These are phyloP conservation scores for Aureobasidium lini DNA, from an alignment of 2,329 filamentous ascomycete genomes.

Conservation along the genomic window DNA sequence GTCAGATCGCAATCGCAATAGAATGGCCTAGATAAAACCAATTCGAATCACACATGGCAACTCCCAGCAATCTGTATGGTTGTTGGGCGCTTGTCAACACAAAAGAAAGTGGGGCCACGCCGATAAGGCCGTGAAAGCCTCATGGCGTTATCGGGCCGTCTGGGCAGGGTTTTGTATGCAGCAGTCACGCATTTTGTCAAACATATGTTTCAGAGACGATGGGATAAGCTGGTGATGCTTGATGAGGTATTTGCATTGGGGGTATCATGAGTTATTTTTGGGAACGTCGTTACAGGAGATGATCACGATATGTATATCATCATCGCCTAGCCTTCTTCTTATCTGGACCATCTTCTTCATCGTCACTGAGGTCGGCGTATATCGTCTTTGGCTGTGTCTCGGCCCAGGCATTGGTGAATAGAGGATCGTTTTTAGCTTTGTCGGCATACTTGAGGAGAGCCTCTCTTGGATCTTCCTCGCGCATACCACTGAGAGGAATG, in stretches of 20 bases:
- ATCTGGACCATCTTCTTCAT: slow-evolving; percentile 64
- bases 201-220: background rate
- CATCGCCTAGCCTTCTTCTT: slow-evolving; percentile 44
- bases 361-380: slow-evolving; percentile 83
- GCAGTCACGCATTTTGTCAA: slow-evolving; percentile 5
- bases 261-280: slow-evolving; percentile 6
- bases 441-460: slow-evolving; percentile 92
- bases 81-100: slow-evolving; percentile 11
- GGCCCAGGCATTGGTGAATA: slow-evolving; percentile 92
- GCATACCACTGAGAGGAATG: slow-evolving; percentile 84
- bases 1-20: background rate
- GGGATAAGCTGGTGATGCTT: background rate
- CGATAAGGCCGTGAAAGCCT: slow-evolving; percentile 10
- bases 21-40: background rate
- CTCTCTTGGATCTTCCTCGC: slow-evolving; percentile 92
- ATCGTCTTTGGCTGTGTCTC: slow-evolving; percentile 86
- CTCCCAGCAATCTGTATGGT: slow-evolving; percentile 13
- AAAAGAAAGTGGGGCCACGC: slow-evolving; percentile 8
- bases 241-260: background rate
- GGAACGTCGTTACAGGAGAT: background rate
- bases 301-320: background rate
- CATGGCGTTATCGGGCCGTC: slow-evolving; percentile 11
- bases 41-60: slow-evolving; percentile 4
- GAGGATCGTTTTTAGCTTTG: slow-evolving; percentile 81
- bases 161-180: slow-evolving; percentile 5